These are phyloP conservation scores for Candida ponderosae DNA, from an alignment of 805 yeast genomes.

Conservation along the genomic window DNA sequence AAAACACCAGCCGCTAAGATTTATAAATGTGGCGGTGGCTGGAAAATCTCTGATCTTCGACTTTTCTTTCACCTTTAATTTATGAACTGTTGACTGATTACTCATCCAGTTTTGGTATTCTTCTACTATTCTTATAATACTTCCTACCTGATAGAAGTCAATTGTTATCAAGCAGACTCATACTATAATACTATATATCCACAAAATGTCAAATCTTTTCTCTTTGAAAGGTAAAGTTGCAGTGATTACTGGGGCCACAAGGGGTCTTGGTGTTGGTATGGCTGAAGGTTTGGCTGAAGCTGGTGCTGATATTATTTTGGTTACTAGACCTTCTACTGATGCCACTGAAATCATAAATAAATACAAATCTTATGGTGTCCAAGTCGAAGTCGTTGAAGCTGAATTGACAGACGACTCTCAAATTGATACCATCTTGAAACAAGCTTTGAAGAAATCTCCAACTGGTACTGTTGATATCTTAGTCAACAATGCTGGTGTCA, in stretches of 20 bases:
- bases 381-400: conserved; percentile 39
- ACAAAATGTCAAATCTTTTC: conserved; percentile 35
- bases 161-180: too few species aligned
- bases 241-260: conserved; percentile 73
- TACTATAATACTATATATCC: neutral
- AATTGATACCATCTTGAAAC: conserved; percentile 17
- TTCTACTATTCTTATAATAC: too few species aligned
- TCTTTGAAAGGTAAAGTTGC: conserved; percentile 79
- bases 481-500: conserved; percentile 85
- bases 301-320: conserved; percentile 67
- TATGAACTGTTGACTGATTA: too few species aligned
- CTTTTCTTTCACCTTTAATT: too few species aligned
- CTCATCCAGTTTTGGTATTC: too few species aligned
- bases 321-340: conserved; percentile 15
- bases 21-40: too few species aligned
- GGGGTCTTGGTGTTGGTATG: conserved; percentile 75
- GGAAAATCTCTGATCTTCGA: too few species aligned
- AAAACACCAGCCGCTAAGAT: too few species aligned
- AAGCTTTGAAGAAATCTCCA: conserved; percentile 48
- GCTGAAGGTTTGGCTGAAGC: conserved; percentile 81
- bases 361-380: conserved; percentile 48
- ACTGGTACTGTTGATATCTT: conserved; percentile 64
- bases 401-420: conserved; percentile 15
- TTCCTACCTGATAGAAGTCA: neutral
- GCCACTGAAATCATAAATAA: conserved; percentile 7